Conservation (phyloP, 2,329 filamentous ascomycete genomes). For the Blumeria graminis region DNA sequence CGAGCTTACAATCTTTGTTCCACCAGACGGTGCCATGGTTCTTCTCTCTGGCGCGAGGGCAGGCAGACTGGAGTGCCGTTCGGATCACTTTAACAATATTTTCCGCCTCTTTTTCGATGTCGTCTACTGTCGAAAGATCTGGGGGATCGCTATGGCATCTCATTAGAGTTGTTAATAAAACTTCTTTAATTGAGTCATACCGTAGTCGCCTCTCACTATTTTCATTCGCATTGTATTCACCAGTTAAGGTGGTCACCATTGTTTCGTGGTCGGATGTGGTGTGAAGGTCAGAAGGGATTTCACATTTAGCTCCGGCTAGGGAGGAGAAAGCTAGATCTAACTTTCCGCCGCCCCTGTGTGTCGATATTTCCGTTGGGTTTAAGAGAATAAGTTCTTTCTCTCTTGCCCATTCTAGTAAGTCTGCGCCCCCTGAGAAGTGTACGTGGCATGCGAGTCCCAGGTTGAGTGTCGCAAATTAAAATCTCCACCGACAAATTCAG, state of each 20-base stretch:
- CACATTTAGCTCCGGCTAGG: neutral
- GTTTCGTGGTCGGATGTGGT: constrained; percentile 1
- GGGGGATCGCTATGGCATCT: neutral
- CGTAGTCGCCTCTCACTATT: neutral
- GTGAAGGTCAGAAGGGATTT: neutral
- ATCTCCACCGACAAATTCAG: neutral
- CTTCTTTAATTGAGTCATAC: neutral
- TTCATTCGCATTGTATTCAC: neutral
- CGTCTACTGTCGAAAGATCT: neutral
- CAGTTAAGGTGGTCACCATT: neutral
- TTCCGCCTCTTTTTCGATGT: neutral
- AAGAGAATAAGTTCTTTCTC: constrained; percentile 1
- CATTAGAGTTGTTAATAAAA: neutral
- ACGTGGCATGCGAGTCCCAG: neutral
- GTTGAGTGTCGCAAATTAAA: neutral
- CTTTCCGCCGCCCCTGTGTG: neutral
- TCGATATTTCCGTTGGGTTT: neutral
- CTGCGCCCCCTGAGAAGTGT: neutral
- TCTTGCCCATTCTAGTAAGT: neutral
- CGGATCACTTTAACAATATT: neutral
- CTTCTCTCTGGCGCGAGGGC: neutral
- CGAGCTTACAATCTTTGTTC: neutral
- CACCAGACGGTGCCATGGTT: neutral
- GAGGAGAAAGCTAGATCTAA: constrained; percentile 1
- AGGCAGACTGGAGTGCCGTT: neutral